Base-by-base conservation (phyloP, 352 stramenopile genomes). In the Pythium phragmiticola region DNA sequence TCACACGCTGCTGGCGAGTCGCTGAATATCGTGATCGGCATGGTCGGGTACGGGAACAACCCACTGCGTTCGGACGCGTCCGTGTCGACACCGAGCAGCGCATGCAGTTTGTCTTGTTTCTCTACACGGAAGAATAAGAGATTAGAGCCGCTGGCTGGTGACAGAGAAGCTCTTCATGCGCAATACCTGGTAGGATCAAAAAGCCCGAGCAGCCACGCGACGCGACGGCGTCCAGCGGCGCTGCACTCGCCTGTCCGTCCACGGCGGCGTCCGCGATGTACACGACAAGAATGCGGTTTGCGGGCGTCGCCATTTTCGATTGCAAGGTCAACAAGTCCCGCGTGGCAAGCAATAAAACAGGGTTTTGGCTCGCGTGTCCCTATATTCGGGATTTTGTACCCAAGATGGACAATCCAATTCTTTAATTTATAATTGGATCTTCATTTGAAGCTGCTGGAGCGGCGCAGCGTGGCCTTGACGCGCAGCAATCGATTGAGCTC, bases 1-100 rank as follows among this genome's bases (percentile, higher is more conserved):
- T 70, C 46, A 47, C 75, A 65, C 17, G 76, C 63, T 16, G 58
- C 61, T 19, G 69, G 28, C 2, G 75, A 88, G 14, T 72, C 50
- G 45, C 75, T 88, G 63, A 86, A 88, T 37, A 90, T 80, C 8
- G 73, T 72, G 56, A 88, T 69, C 5, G 84, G 81, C 60, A 90
- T 72, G 58, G 80, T 81, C 8, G 76, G 78, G 51, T 79, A 89
- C 23, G 4, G 11, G 34, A 39, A 39, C 7, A 39, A 11, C 7
- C 7, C 34, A 39, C n/a, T 6, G 2, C 30, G 5, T 37, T 55
- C 11, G 30, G 19, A 9, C 39, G 49, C 39, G 3, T 41, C 23
- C 3, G 33, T 28, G 34, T 34, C 12, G 17, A 33, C 6, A 36
- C n/a, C 17, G 36, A n/a, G n/a, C 19, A 13, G 42, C 36, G 36